A percentile compares a stretch with the other conserved stretches of the same genome.
Evolutionary conservation across 495 filamentous ascomycete genomes (phyloP).

Genomic region (Aspergillus funiculosus): DNA sequence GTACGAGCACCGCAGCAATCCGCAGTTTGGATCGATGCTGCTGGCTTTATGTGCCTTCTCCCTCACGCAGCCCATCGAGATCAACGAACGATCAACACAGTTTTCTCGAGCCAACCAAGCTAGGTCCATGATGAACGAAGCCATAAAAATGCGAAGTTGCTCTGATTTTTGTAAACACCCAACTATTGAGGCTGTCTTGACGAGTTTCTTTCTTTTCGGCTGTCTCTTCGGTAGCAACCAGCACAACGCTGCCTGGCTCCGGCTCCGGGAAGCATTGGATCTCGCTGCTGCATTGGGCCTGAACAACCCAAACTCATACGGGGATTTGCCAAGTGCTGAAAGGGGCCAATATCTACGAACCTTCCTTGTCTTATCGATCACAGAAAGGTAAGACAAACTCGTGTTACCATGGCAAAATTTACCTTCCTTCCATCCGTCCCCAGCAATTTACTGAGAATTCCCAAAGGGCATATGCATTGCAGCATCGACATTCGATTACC

Average conservation of each 20-base stretch:
- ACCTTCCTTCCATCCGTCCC: too few relatives aligned
- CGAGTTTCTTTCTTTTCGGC: slow-evolving; percentile 75
- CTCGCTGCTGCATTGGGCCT: slow-evolving; percentile 53
- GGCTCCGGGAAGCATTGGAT: slow-evolving; percentile 54
- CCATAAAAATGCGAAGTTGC: slow-evolving; percentile 65
- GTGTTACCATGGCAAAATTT: too few relatives aligned
- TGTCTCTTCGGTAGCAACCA: slow-evolving; percentile 64
- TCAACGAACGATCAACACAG: slow-evolving; percentile 38
- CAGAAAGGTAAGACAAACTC: slow-evolving; percentile 55
- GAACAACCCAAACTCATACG: slow-evolving; percentile 50
- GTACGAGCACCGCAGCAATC: slow-evolving; percentile 61
- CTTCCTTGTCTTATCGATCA: slow-evolving; percentile 57
- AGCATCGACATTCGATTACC: slow-evolving; percentile 42
- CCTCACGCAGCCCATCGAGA: slow-evolving; percentile 72
- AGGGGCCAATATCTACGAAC: slow-evolving; percentile 41
- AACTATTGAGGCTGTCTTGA: slow-evolving; percentile 62
- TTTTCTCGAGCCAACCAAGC: slow-evolving; percentile 49
- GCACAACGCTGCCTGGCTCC: slow-evolving; percentile 53
- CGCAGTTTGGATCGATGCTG: slow-evolving; percentile 60
- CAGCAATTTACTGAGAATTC: neutral
- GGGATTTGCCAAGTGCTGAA: slow-evolving; percentile 36
- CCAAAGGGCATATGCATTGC: slow-evolving; percentile 66
- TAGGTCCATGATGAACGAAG: slow-evolving; percentile 64
- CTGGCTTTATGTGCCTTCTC: slow-evolving; percentile 76
- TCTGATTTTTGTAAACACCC: slow-evolving; percentile 71